Conservation (phyloP, 2,329 filamentous ascomycete species). For the Colletotrichum brevisporum region DNA sequence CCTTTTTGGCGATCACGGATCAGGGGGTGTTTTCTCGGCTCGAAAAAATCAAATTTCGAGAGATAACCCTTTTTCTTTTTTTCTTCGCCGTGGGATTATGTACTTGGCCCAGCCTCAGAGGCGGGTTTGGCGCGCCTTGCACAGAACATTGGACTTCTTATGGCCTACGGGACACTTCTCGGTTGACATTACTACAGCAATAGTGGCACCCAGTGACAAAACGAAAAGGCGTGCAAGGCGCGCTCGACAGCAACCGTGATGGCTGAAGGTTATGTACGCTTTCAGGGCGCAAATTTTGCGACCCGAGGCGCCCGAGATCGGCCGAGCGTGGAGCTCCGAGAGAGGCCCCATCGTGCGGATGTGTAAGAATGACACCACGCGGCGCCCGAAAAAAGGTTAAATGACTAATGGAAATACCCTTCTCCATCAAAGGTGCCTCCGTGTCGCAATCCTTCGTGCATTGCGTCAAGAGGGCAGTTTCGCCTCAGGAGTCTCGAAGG, state of each 20-base stretch:
- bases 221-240: background rate
- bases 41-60: background rate
- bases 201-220: background rate
- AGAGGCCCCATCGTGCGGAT: constrained; percentile 11
- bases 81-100: too few species aligned
- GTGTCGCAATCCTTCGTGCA: too few species aligned
- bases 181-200: background rate
- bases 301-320: constrained; percentile 23
- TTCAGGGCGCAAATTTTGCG: constrained; percentile 12
- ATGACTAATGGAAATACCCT: constrained; percentile 11
- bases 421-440: too few species aligned
- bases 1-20: background rate
- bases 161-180: background rate
- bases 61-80: too few species aligned
- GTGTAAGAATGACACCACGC: constrained; percentile 19
- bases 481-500: too few species aligned
- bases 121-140: too few species aligned
- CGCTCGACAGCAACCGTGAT: background rate
- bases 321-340: constrained; percentile 27
- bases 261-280: background rate
- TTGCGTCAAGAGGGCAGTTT: too few species aligned
- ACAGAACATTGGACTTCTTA: too few species aligned
- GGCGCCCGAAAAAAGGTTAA: background rate
- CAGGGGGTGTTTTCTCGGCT: background rate
- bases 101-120: too few species aligned